Conservation (phyloP, 73 alveolate species). For the Paramecium sonneborni region DNA sequence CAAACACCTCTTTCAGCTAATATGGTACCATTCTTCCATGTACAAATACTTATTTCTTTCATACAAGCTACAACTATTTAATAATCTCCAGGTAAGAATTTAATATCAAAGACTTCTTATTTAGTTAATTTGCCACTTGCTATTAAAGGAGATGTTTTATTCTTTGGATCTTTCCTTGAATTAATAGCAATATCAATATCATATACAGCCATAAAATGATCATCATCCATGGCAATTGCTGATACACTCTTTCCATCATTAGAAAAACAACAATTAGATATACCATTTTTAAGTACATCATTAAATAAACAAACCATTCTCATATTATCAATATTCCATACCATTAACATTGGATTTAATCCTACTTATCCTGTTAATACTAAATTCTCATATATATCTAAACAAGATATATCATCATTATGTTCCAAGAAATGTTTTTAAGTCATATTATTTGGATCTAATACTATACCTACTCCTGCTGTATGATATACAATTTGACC, state of each 20-base stretch:
- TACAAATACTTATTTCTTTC: conserved; percentile 89
- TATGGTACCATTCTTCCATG: conserved; percentile 77
- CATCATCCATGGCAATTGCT: conserved; percentile 96
- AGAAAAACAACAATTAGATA: conserved; percentile 90
- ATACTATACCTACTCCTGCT: conserved; percentile 95
- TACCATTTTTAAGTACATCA: conserved; percentile 92
- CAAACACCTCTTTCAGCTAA: conserved; percentile 83
- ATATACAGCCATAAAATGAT: conserved; percentile 93
- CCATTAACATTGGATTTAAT: conserved; percentile 90
- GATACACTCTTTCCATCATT: conserved; percentile 92
- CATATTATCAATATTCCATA: conserved; percentile 95
- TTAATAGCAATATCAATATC: conserved; percentile 78
- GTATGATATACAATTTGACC: conserved; percentile 95
- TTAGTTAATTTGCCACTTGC: conserved; percentile 94
- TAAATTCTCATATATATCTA: conserved; percentile 87
- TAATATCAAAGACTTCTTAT: conserved; percentile 86
- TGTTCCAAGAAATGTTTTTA: conserved; percentile 89
- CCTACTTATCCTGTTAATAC: conserved; percentile 99
- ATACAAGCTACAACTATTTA: conserved; percentile 89
- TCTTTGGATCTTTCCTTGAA: conserved; percentile 77
- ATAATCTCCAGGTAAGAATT: conserved; percentile 83
- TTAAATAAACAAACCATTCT: conserved; percentile 84
- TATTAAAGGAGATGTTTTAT: conserved; percentile 74
- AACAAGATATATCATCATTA: conserved; percentile 94
- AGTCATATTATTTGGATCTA: conserved; percentile 78